Percentiles rank a stretch among this genome's conserved stretches.
Conservation (phyloP, 2,329 filamentous ascomycete genomes). For the Dendryphion nanum region DNA sequence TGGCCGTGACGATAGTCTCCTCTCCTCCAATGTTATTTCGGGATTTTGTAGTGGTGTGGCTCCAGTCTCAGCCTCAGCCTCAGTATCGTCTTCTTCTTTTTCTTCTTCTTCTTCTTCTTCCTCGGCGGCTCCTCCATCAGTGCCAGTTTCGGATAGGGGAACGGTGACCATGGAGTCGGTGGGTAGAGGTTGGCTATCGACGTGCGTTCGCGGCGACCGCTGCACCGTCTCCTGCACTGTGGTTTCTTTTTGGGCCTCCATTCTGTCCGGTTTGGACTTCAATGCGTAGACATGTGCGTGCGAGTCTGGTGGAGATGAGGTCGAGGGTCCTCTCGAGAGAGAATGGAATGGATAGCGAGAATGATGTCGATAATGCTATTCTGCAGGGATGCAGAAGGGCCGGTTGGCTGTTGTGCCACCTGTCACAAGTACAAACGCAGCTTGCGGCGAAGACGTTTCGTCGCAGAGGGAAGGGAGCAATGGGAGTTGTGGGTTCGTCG, state of each 20-base stretch:
- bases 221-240: slow-evolving; percentile 10
- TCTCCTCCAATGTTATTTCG: slow-evolving; percentile 32
- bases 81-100: slow-evolving; percentile 41
- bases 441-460: slow-evolving; percentile 24
- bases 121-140: slow-evolving; percentile 33
- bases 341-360: background rate
- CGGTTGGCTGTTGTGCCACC: slow-evolving; percentile 7
- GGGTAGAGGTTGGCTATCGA: slow-evolving; percentile 32
- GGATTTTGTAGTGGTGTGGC: slow-evolving; percentile 14
- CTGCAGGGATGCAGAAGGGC: too few species aligned
- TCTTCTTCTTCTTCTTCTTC: background rate
- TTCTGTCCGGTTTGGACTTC: slow-evolving; percentile 9
- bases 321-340: too few species aligned
- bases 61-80: slow-evolving; percentile 22
- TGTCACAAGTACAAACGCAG: slow-evolving; percentile 13
- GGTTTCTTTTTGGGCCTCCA: slow-evolving; percentile 17
- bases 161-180: slow-evolving; percentile 77
- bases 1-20: slow-evolving; percentile 29
- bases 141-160: slow-evolving; percentile 63
- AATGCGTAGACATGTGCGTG: slow-evolving; percentile 6
- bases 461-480: too few species aligned
- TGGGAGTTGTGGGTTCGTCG: too few species aligned
- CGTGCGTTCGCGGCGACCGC: slow-evolving; percentile 21
- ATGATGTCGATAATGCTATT: slow-evolving; percentile 15
- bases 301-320: too few species aligned